Conservation (phyloP, 2,329 filamentous ascomycete species). For the Coniochaeta prunicola region DNA sequence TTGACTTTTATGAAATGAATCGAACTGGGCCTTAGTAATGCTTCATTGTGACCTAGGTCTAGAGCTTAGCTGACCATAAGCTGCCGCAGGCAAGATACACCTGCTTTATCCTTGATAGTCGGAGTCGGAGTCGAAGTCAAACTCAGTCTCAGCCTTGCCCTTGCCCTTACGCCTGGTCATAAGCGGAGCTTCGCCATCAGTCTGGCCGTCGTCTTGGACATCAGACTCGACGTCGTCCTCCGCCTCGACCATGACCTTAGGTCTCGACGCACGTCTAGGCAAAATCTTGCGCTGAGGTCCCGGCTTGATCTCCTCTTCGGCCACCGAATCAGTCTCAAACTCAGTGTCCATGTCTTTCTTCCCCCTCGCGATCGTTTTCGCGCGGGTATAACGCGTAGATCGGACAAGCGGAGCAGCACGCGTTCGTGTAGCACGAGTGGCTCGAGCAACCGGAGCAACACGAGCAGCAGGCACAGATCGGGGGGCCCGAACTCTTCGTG, state of each 20-base stretch:
- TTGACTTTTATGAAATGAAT: background rate
- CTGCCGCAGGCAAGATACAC: too few species aligned
- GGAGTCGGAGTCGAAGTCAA: background rate
- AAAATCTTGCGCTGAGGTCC: background rate
- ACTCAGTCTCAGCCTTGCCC: background rate
- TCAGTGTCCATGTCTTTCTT: background rate
- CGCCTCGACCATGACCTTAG: background rate
- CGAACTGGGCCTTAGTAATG: background rate
- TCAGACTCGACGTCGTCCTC: background rate
- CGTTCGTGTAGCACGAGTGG: background rate
- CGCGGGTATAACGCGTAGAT: background rate
- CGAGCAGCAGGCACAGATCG: background rate
- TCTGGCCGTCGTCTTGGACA: background rate
- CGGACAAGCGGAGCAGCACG: background rate
- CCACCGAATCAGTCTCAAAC: background rate
- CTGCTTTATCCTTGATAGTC: background rate
- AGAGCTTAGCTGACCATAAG: too few species aligned
- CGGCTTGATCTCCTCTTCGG: background rate
- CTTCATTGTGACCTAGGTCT: background rate
- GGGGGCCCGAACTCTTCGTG: background rate
- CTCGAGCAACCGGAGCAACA: background rate
- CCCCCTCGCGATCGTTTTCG: background rate
- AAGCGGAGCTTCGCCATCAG: background rate
- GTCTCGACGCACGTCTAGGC: background rate
- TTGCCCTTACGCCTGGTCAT: background rate